These are phyloP conservation scores for Quercus engelmannii DNA, from an alignment of 306 rosid species.

Conservation along the genomic window DNA sequence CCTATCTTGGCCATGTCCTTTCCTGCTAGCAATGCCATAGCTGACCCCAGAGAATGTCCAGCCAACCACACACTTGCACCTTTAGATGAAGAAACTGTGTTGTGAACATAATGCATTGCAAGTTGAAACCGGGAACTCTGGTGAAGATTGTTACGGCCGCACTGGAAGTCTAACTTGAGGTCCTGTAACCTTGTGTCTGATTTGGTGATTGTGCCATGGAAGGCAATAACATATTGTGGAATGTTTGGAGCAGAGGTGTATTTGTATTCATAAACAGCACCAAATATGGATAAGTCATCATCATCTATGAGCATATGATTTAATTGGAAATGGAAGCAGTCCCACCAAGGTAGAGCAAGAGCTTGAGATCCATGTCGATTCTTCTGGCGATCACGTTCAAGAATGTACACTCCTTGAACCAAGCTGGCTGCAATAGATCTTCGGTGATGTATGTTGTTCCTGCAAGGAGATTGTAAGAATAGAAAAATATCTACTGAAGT, in stretches of 20 bases:
- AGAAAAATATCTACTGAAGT: no score
- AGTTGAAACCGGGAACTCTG: conserved; percentile 10
- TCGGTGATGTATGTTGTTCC: conserved; percentile 14
- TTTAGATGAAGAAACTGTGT: background rate
- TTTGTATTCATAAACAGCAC: conserved; percentile 12
- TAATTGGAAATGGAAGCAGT: conserved; percentile 26
- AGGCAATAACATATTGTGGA: conserved; percentile 30
- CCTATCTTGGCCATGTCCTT: conserved; percentile 26
- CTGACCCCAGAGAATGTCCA: conserved; percentile 38
- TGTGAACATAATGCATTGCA: background rate
- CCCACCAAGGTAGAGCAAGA: conserved; percentile 21
- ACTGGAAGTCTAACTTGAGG: background rate
- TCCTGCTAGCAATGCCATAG: conserved; percentile 25
- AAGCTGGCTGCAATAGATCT: conserved; percentile 24
- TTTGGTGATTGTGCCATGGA: conserved; percentile 13
- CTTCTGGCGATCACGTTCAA: conserved; percentile 17
- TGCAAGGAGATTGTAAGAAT: background rate
- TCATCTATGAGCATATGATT: background rate
- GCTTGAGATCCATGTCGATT: conserved; percentile 13
- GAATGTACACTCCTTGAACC: conserved; percentile 14
- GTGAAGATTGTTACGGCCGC: conserved; percentile 11
- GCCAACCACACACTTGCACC: conserved; percentile 28
- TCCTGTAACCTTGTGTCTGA: background rate
- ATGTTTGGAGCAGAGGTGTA: background rate
- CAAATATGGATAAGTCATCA: conserved; percentile 12